phyloP scores from a whole-genome alignment of 805 yeast genomes.

The Dipodascopsis tothii region DNA sequence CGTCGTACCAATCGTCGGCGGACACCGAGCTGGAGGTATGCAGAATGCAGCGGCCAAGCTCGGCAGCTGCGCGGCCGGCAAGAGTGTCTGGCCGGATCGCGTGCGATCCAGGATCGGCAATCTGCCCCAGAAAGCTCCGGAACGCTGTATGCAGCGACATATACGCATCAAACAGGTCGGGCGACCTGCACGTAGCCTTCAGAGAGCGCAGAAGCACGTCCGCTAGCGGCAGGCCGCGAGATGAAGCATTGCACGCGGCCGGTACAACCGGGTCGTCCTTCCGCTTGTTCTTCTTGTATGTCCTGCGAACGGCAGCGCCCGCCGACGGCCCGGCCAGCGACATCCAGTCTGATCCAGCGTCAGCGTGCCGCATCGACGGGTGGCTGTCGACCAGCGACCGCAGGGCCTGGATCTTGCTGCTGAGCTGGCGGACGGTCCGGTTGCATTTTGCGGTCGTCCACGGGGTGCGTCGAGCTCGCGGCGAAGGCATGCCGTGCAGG shows the following conservation, averaged over 20 bases:
- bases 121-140: conserved; percentile 8
- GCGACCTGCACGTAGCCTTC: conserved; percentile 2
- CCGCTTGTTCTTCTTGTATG: too few relatives aligned
- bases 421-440: conserved; percentile 16
- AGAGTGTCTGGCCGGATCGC: conserved; percentile 4
- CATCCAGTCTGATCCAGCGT: not conserved
- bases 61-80: conserved; percentile 12
- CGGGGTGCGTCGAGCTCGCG: not conserved
- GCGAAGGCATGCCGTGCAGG: conserved; percentile 4
- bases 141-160: conserved; percentile 12
- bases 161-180: conserved; percentile 8
- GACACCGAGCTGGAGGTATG: conserved; percentile 11
- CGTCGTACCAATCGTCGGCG: conserved; percentile 22
- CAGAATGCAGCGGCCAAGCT: conserved; percentile 16
- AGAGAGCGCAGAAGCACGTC: conserved; percentile 3
- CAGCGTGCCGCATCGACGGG: conserved; percentile 7
- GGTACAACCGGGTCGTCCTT: too few relatives aligned
- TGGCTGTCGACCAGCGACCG: conserved; percentile 7
- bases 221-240: not conserved
- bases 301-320: not conserved
- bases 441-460: conserved; percentile 21
- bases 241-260: not conserved
- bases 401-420: conserved; percentile 11
- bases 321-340: not conserved
- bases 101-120: conserved; percentile 4